Evolutionary conservation across 176 grass and related monocot species (phyloP).

Genomic region (Microstegium vimineum): DNA sequence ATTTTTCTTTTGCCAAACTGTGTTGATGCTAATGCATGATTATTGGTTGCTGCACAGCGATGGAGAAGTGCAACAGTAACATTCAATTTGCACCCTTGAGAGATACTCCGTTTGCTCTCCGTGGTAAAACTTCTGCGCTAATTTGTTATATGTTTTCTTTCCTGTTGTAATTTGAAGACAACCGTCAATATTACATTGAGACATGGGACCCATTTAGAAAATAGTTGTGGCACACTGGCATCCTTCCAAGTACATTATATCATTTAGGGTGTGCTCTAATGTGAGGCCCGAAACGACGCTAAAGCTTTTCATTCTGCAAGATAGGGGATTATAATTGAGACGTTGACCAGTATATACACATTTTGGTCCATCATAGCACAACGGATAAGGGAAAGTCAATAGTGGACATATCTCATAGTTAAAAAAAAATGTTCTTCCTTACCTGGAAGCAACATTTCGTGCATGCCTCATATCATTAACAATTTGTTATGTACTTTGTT

Average conservation of each 20-base stretch:
- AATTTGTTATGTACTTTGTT: neutral
- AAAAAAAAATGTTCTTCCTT: neutral
- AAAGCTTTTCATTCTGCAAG: neutral
- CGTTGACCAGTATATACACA: neutral
- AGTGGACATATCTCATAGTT: neutral
- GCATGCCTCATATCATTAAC: neutral
- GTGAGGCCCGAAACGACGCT: neutral
- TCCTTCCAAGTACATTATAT: neutral
- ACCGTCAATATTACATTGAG: neutral
- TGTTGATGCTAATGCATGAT: slow-evolving; percentile 1
- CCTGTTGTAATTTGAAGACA: neutral
- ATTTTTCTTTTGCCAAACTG: neutral
- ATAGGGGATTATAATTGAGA: neutral
- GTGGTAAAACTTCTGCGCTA: slow-evolving; percentile 6
- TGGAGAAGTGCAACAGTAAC: slow-evolving; percentile 32
- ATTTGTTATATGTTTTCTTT: neutral
- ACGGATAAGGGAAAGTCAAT: neutral
- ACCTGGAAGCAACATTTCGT: neutral
- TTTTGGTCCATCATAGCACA: neutral
- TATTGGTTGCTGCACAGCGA: slow-evolving; percentile 23
- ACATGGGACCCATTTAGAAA: too few relatives aligned
- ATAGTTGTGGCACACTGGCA: too few relatives aligned
- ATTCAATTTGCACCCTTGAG: slow-evolving; percentile 5
- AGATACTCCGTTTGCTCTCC: slow-evolving; percentile 25
- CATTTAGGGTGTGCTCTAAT: neutral